Evolutionary conservation across 1,139 yeast genomes (phyloP).

Genomic region (Protomyces gravidus): DNA sequence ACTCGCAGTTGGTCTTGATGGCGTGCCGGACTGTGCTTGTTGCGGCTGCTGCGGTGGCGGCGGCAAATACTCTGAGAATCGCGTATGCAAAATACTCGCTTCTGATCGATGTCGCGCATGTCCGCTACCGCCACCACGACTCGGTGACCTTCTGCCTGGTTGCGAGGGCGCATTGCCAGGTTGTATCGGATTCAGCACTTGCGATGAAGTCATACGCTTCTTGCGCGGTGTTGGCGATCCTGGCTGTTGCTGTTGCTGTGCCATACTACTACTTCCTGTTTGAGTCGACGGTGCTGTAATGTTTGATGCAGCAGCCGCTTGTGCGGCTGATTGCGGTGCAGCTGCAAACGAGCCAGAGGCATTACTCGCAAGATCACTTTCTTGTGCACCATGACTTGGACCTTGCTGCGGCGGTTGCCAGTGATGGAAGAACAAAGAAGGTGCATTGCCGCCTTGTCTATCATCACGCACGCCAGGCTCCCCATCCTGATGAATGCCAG

Average conservation of each 20-base stretch:
- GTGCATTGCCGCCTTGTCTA: neutral
- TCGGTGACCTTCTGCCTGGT: constrained; percentile 1
- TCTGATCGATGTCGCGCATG: constrained; percentile 27
- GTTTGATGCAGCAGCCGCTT: neutral
- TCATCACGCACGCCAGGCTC: neutral
- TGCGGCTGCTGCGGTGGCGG: neutral
- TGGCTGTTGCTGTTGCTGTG: constrained; percentile 5
- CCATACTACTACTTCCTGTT: no score
- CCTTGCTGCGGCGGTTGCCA: constrained; percentile 25
- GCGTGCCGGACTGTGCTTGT: no score
- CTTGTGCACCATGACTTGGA: neutral
- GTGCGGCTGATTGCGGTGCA: neutral
- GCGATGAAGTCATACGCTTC: neutral
- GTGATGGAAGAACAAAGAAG: constrained; percentile 18
- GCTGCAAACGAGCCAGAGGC: neutral
- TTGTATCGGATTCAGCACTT: neutral
- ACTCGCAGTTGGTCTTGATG: neutral
- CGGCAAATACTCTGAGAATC: constrained; percentile 11
- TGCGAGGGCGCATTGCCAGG: constrained; percentile 5
- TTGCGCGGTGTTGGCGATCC: constrained; percentile 24
- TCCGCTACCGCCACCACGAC: constrained; percentile 15
- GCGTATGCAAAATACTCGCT: constrained; percentile 9
- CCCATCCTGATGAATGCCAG: neutral
- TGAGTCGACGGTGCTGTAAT: no score
- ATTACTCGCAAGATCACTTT: neutral